phyloP scores from a whole-genome alignment of 2,329 filamentous ascomycete species.

The Diaporthe ilicicola region DNA sequence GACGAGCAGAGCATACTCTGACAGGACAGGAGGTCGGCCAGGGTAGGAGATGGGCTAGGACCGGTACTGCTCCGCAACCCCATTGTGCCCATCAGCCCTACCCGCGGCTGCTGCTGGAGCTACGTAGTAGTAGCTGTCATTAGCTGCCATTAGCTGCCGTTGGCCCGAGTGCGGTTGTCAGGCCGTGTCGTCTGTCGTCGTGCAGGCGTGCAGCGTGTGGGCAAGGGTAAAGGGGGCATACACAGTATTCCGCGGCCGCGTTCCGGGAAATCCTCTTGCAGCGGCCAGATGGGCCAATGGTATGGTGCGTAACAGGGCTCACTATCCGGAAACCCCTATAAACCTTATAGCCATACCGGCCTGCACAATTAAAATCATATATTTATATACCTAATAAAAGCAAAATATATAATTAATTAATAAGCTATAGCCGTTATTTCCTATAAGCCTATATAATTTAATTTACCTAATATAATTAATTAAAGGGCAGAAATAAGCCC shows the following conservation, averaged over 20 bases:
- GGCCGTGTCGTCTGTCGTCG: background rate
- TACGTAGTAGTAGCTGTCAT: too few relatives aligned
- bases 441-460: too few relatives aligned
- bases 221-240: too few relatives aligned
- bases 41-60: background rate
- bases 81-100: slow-evolving; percentile 10
- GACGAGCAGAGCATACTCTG: background rate
- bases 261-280: slow-evolving; percentile 35
- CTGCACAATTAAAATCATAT: too few relatives aligned
- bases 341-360: too few relatives aligned
- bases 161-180: background rate
- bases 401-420: too few relatives aligned
- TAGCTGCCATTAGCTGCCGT: background rate
- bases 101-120: background rate
- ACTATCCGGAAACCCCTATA: too few relatives aligned
- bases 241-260: background rate
- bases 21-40: background rate
- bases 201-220: background rate
- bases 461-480: too few relatives aligned
- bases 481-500: too few relatives aligned
- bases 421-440: too few relatives aligned
- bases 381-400: too few relatives aligned
- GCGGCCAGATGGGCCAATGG: slow-evolving; percentile 24
- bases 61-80: slow-evolving; percentile 2
- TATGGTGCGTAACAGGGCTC: too few relatives aligned